These are phyloP conservation scores for Didymosphaeria variabile DNA, from an alignment of 2,329 filamentous ascomycete genomes.

Conservation along the genomic window DNA sequence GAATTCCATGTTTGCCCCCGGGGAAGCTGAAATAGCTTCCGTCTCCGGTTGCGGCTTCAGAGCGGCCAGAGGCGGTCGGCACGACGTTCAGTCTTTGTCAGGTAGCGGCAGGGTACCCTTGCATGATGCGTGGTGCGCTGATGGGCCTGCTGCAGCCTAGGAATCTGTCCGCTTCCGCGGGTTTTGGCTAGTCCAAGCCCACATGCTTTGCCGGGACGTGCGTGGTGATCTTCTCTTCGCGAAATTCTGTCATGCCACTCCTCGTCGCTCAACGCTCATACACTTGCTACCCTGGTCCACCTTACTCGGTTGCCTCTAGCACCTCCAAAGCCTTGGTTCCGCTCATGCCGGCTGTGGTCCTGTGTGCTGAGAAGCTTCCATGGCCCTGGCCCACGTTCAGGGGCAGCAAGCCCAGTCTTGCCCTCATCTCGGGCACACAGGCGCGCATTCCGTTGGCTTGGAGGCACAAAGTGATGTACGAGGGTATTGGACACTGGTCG, in stretches of 20 bases:
- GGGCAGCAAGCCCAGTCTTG: constrained; percentile 31
- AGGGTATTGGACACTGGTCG: constrained; percentile 30
- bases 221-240: constrained; percentile 45
- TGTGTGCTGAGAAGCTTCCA: constrained; percentile 40
- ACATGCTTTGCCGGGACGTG: constrained; percentile 42
- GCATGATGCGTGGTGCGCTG: constrained; percentile 17
- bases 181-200: constrained; percentile 34
- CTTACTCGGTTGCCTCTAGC: constrained; percentile 45
- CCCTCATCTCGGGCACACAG: constrained; percentile 33
- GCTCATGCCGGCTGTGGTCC: constrained; percentile 41
- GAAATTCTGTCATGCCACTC: constrained; percentile 44
- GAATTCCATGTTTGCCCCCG: constrained; percentile 40
- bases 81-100: constrained; percentile 37
- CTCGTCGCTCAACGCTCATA: constrained; percentile 43
- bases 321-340: constrained; percentile 47
- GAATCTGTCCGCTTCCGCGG: constrained; percentile 37
- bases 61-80: constrained; percentile 37
- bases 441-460: constrained; percentile 34
- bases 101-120: constrained; percentile 28
- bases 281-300: constrained; percentile 40
- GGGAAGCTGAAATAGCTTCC: constrained; percentile 39
- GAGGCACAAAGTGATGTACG: constrained; percentile 34
- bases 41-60: constrained; percentile 36
- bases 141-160: constrained; percentile 27
- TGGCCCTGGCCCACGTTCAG: constrained; percentile 48